Evolutionary conservation across 1,284 basidiomycete genomes (phyloP), one percentile per base, ranked within the genome.

Genomic region (Phenoliferia sp.): DNA sequence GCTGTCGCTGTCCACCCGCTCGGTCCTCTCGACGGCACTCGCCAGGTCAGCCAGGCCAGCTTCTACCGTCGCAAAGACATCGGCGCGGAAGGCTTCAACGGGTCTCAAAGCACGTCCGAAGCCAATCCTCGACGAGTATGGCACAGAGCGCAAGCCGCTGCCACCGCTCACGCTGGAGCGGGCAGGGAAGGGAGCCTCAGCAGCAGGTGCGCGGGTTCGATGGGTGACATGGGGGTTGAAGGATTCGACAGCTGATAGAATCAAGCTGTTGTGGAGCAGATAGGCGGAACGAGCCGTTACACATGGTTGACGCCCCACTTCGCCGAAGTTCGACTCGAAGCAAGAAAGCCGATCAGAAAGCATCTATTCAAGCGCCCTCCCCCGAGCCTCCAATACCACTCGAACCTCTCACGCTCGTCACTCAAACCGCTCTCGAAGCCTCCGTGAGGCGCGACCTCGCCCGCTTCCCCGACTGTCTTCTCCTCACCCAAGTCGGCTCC

Each of bases 401-500:
- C 39, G 39, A 44, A 22, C 39, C 39, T 12, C 39, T 44, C 39
- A 12, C 39, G 12, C 39, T 22, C 39, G 12, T 22, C 12, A 44
- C 39, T 22, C 12, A 12, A 22, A 80, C 80, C 0, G 65, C 75
- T 22, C 84, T 95, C 7, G 87, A 90, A 2, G 82, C 78, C 61
- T 86, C 87, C 71, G 87, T 96, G 29, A 82, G 86, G 69, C 80
- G 85, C 26, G 92, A 94, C 77, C 83, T 89, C 44, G 80, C 82
- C 44, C 85, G 82, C 62, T 96, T 92, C 77, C 90, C 94, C 17
- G 89, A 94, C 76, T 94, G 92, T 76, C 84, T 95, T 36, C 82
- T 96, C 26, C 83, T 97, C 7, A 96, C 93, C 3, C 86, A 92
- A 65, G 92, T 96, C 17, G 94, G 94, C 26, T 89, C 92, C 74